Evolutionary conservation across 2,329 filamentous ascomycete genomes (phyloP), one percentile per base, ranked within the genome.

Genomic region (Coniella vitis): DNA sequence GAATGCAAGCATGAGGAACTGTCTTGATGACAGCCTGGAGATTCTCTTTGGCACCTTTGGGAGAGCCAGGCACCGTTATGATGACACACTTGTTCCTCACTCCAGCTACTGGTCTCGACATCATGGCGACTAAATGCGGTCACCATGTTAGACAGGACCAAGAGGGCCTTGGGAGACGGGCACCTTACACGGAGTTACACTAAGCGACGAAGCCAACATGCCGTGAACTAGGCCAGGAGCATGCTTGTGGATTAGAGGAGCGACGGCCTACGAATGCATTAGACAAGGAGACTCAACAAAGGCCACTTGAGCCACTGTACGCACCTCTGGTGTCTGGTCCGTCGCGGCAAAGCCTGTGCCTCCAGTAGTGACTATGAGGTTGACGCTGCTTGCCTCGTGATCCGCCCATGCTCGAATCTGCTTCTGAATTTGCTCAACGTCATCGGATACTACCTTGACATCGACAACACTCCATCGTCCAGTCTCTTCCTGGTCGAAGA

Each of bases 41-140:
- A 61, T 97, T 98, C 70, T 98, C 93, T 60, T 83, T 87, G 8
- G 93, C 93, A 1, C 90, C 93, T 65, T 97, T 97, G 0, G 93
- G 93, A 0, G 91, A 97, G 1, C 93, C 93, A 0, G 93, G 93
- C 3, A 98, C 72, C 0, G 93, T 98, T 54, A 96, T 69, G 20
- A 98, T 86, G 45, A 98, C 67, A 1, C 88, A 84, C 52, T 81
- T 82, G 54, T 91, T 84, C 29, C 93, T 77, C 3, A 95, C 83
- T 3, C 93, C 93, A 19, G 93, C 93, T 12, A 94, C 87, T 4
- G 93, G 93, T 39, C 93, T 81, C 45, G 93, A 87, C 93, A 98
- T 98, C 72, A 95, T 84, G 38, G 93, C 93, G 69, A 98, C 90
- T 95, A 16, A 41, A 36, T 10, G 7, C 17, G n/a, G 44, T 12